Base-by-base conservation (phyloP, 768 basidiomycete genomes). In the Arthromyces matolae region DNA sequence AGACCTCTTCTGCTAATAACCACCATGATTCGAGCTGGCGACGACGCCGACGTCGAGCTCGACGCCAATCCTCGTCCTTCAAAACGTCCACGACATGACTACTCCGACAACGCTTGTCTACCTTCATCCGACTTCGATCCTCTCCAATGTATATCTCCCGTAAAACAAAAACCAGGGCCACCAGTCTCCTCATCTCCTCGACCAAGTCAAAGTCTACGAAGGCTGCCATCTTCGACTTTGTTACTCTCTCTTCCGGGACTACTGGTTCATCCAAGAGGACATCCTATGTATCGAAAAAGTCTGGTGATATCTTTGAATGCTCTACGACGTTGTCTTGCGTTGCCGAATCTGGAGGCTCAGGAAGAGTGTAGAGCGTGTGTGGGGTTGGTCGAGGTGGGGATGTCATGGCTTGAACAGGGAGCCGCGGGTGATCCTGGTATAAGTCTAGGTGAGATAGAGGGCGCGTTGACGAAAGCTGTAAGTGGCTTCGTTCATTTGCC, bases 301-400 rank as follows among this genome's bases (percentile, higher is more conserved):
- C 69, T 88, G 1, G 70, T 68, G 19, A 55, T 86, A 4, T 82
- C 86, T 0, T 59, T 80, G 1, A 61, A 71, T 36, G 79, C 87
- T 0, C 59, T 89, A 8, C 65, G 77, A 35, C 75, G 71, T 53
- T 86, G 83, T 60, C 69, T 87, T 10, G 54, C 65, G 0, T 53
- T 80, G 0, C 67, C 70, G 3, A 69, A 72, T 10, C 67, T 89
- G 1, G 75, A 80, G 4, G 72, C 75, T 5, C 75, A 77, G 42
- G 61, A 82, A 8, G 86, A 89, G 56, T 89, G 85, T 58, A 70
- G 80, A 7, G 85, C 85, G 1, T 88, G 83, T 80, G 80, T 81
- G 1, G 76, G 77, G 9, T 54, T 89, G 0, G 86, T 80, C 0
- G 88, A 90, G 62, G 56, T 86, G 1, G 87, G 86, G 3, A 71